A percentile compares a stretch with the other conserved stretches of the same genome.
phyloP scores from a whole-genome alignment of 2,329 filamentous ascomycete species.

The Calonectria pauciramosa region DNA sequence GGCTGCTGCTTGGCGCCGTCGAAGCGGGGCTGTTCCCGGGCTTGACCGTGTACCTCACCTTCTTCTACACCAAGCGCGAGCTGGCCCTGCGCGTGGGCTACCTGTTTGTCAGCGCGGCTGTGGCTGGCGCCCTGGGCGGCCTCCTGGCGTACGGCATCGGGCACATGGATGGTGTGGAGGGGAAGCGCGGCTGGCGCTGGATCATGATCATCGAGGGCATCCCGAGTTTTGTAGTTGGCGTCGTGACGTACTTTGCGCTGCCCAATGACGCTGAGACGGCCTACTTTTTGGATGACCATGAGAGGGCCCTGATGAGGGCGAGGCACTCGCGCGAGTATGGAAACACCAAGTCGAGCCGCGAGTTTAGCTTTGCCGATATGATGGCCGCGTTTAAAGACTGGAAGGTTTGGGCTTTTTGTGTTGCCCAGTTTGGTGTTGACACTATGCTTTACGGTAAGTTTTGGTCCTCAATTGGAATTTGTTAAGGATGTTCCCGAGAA shows the following conservation, averaged over 20 bases:
- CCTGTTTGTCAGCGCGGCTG: constrained; percentile 78
- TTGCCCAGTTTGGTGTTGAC: constrained; percentile 79
- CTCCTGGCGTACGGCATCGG: constrained; percentile 81
- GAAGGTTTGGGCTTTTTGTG: constrained; percentile 80
- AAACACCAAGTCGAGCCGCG: constrained; percentile 59
- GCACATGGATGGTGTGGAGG: constrained; percentile 76
- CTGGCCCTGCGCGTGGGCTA: constrained; percentile 80
- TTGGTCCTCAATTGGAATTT: too few relatives aligned
- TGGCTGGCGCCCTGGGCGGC: constrained; percentile 80
- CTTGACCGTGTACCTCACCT: constrained; percentile 77
- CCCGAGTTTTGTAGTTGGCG: constrained; percentile 55
- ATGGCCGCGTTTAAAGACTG: constrained; percentile 78
- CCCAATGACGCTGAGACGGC: constrained; percentile 64
- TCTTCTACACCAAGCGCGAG: constrained; percentile 83
- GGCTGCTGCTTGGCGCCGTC: constrained; percentile 76
- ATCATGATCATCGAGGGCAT: constrained; percentile 71
- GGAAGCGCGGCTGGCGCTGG: constrained; percentile 79
- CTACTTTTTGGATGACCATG: constrained; percentile 69
- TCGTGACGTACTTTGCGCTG: constrained; percentile 51
- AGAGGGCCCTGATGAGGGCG: constrained; percentile 75
- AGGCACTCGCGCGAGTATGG: constrained; percentile 59
- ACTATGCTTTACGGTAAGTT: constrained; percentile 77
- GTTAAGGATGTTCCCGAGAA: too few relatives aligned
- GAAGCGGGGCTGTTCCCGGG: constrained; percentile 81
- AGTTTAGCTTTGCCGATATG: constrained; percentile 72